Evolutionary conservation across 1,139 yeast species (phyloP), one percentile per base, ranked within the genome.

Genomic region (Diutina pseudorugosa): DNA sequence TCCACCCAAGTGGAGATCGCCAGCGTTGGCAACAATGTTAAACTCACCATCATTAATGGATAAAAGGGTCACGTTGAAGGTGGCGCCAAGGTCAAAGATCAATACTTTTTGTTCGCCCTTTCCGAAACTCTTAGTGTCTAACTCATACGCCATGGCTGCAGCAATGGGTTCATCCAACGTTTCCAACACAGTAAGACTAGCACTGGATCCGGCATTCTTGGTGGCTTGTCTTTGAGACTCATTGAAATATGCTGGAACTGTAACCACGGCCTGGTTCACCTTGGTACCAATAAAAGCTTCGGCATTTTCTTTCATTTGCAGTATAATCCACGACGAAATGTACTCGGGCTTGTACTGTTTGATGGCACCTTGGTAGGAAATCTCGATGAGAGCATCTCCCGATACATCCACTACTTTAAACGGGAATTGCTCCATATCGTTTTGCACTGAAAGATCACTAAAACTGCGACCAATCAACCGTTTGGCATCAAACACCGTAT

Each of bases 221-320:
- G 98, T 91, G 57, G 98, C 97, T 72, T 91, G 97, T 77, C 97
- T 85, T 76, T 91, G 98, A 55, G 98, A 95, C 72, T 91, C 97
- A 71, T 91, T 93, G 76, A 91, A 91, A 75, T 91, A 91, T 54
- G 98, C 98, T 54, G 98, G 98, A 54, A 91, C 97, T 51, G 97
- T 90, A 58, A 90, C 95, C 59, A 90, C 97, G 44, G 96, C 96
- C 63, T 90, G 94, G 54, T 94, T 86, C 58, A 89, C 95, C 68
- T 84, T 80, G 67, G 83, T 80, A 60, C 96, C 96, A 61, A 89
- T 76, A 72, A 87, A 88, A 63, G 86, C 93, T 75, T 89, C 96
- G 57, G 96, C 96, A 65, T 88, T 89, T 62, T 85, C 83, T 76
- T 88, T 89, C 96, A 88, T 88, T 72, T 89, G 89, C 66, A 86